phyloP scores from a whole-genome alignment of 176 grass and related monocot species.

The Saccharum officinarum region DNA sequence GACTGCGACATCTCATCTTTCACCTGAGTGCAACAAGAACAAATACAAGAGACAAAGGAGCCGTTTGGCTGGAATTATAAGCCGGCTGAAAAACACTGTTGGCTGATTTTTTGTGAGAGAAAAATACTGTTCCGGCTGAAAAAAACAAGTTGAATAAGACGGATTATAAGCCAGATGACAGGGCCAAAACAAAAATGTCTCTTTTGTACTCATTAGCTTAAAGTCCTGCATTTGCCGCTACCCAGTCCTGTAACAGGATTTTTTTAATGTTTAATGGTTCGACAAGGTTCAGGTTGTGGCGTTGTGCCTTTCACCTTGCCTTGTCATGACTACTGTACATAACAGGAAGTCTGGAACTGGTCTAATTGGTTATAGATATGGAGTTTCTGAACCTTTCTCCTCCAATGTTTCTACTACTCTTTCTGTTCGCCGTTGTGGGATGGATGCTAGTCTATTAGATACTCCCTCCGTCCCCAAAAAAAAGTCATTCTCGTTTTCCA shows the following conservation, averaged over 20 bases:
- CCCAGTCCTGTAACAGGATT: no score
- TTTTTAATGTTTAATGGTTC: not conserved
- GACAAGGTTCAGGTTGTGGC: not conserved
- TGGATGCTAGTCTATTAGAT: not conserved
- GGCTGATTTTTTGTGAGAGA: no score
- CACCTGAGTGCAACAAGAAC: not conserved
- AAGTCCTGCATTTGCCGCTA: no score
- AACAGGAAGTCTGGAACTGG: not conserved
- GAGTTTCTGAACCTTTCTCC: not conserved
- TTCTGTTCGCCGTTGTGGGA: not conserved
- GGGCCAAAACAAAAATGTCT: not conserved
- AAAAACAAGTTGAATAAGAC: no score
- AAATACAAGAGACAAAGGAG: conserved; percentile 10
- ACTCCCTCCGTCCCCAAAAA: no score
- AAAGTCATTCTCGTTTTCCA: no score
- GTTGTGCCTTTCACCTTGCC: not conserved
- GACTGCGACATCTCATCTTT: not conserved
- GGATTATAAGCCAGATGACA: no score
- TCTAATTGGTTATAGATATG: not conserved
- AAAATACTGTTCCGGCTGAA: no score
- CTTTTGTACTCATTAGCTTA: not conserved
- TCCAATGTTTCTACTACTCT: not conserved
- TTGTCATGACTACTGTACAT: not conserved
- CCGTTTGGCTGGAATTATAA: no score
- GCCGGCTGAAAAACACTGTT: no score